Base-by-base conservation (phyloP, 1,139 yeast genomes). In the Eremothecium cymbalariae region DNA sequence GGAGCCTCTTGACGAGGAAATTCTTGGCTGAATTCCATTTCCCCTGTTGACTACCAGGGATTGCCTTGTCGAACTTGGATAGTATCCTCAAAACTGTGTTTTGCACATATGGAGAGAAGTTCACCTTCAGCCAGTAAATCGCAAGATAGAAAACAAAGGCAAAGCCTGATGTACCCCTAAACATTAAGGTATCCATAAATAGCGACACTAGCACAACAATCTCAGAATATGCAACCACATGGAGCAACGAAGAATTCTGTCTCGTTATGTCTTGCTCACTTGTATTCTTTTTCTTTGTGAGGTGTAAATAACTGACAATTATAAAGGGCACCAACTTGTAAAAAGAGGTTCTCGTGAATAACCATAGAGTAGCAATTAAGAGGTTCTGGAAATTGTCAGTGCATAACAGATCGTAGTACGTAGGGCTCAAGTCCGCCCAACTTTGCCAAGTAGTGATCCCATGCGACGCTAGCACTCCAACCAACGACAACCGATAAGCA, bases 311-410 rank as follows among this genome's bases (percentile, higher is more conserved):
- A 9, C 88, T 67, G 33, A 78, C 62, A 33, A 75, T 50, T 44
- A 67, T 62, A 51, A 63, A 77, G 15, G 90, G 90, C 14, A 75
- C 41, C 31, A 80, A 47, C 53, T 80, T 80, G 59, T 75, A 77
- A n/a, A 72, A 57, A 1, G 85, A 76, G 43, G 70, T 65, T 57
- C 81, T 74, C 20, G 80, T 73, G 40, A 78, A 57, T 28, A 74
- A 52, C 88, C 88, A 80, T 21, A 73, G 59, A 2, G 56, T 19
- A 1, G 77, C 71, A 41, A 80, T 62, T 4, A 72, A 45, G 42
- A 75, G 57, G 48, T 69, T 72, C 53, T 80, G 90, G 63, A 77
- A 77, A 57, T 79, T 79, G 45, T 75, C 82, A 29, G 80, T 76
- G 12, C 83, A 72, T 31, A 78, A 47, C 51, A 81, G 63, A 8